Percentiles rank a stretch among this genome's conserved stretches.
These are phyloP conservation scores for Termitomyces eurrhizus DNA, from an alignment of 768 basidiomycete species.

Conservation along the genomic window DNA sequence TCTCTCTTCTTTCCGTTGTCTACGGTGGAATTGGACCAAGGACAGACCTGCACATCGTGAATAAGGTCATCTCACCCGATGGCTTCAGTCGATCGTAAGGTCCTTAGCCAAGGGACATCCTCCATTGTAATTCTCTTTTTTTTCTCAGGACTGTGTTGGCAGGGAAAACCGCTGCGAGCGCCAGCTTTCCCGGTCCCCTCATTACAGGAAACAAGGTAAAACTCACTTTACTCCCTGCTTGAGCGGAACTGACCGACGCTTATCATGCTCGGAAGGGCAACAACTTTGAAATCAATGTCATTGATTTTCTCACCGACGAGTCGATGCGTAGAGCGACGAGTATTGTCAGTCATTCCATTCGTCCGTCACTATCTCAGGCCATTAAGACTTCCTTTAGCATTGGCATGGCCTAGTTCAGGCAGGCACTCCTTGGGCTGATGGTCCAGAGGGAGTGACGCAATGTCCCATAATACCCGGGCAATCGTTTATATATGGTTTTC, in stretches of 20 bases:
- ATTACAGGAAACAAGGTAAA: constrained; percentile 2
- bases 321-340: constrained; percentile 3
- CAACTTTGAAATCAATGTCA: background rate
- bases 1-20: background rate
- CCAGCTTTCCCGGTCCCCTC: constrained; percentile 1
- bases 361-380: background rate
- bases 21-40: background rate
- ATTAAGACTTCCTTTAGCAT: background rate
- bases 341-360: background rate
- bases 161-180: background rate
- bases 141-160: background rate
- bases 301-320: background rate
- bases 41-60: background rate
- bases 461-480: constrained; percentile 3
- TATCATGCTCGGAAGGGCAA: background rate
- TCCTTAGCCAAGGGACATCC: no score
- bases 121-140: background rate
- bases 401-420: constrained; percentile 6
- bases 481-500: constrained; percentile 1
- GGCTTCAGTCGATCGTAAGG: background rate
- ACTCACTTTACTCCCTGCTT: background rate
- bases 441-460: constrained; percentile 2
- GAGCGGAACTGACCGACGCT: background rate
- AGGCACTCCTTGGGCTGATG: background rate
- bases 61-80: background rate